Evolutionary conservation across 345 rosid species (phyloP).

Genomic region (Linum tenue): DNA sequence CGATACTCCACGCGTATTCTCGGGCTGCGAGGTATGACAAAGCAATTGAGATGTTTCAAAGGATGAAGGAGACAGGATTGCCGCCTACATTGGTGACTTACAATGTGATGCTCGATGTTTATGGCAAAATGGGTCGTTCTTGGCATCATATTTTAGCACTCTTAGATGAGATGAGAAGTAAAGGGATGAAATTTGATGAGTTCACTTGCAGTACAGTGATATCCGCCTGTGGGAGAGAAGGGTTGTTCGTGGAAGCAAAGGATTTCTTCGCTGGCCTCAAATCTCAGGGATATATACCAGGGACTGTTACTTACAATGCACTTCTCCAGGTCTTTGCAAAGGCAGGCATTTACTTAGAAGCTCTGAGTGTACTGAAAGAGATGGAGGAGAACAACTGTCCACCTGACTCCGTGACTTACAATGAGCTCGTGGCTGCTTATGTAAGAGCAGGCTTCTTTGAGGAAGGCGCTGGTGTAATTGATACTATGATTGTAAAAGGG

Average conservation of each 20-base stretch:
- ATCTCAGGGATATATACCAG: slow-evolving; percentile 58
- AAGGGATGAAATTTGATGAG: slow-evolving; percentile 58
- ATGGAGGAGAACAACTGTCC: slow-evolving; percentile 76
- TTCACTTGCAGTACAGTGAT: slow-evolving; percentile 87
- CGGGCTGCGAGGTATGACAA: slow-evolving; percentile 45
- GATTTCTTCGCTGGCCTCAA: slow-evolving; percentile 58
- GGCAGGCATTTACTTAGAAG: slow-evolving; percentile 67
- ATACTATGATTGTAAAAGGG: slow-evolving; percentile 51
- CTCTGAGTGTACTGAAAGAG: slow-evolving; percentile 61
- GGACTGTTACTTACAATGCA: slow-evolving; percentile 74
- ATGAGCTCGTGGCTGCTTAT: slow-evolving; percentile 77
- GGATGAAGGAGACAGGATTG: slow-evolving; percentile 55
- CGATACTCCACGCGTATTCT: slow-evolving; percentile 58
- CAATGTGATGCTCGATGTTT: slow-evolving; percentile 83
- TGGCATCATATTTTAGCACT: slow-evolving; percentile 53
- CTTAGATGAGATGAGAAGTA: slow-evolving; percentile 58
- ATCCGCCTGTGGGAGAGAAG: slow-evolving; percentile 85
- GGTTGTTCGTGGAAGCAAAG: slow-evolving; percentile 65
- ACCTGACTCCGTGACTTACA: slow-evolving; percentile 67
- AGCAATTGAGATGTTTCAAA: slow-evolving; percentile 58
- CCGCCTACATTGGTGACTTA: slow-evolving; percentile 78
- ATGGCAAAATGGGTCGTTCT: slow-evolving; percentile 82
- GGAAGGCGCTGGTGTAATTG: slow-evolving; percentile 72
- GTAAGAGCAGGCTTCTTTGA: slow-evolving; percentile 73
- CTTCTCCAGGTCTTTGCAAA: slow-evolving; percentile 71